These are phyloP conservation scores for Albugo laibachii DNA, from an alignment of 352 stramenopile species.

Conservation along the genomic window DNA sequence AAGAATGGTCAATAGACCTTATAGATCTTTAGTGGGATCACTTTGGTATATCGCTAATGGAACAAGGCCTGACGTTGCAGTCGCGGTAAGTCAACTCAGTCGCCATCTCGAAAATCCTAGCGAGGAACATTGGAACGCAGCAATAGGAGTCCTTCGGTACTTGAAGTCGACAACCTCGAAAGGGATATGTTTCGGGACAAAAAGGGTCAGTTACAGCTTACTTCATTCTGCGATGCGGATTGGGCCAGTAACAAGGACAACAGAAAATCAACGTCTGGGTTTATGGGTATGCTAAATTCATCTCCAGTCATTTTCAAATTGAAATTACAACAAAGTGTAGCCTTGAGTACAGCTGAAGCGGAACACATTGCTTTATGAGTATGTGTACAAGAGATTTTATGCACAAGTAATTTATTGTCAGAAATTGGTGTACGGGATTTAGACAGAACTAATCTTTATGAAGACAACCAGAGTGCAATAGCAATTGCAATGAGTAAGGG, in stretches of 20 bases:
- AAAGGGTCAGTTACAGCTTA: background rate
- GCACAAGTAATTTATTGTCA: background rate
- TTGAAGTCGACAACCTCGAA: background rate
- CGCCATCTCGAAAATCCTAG: background rate
- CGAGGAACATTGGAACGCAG: background rate
- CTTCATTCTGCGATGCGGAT: slow-evolving; percentile 4
- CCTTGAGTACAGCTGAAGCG: slow-evolving; percentile 6
- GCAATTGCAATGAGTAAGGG: background rate
- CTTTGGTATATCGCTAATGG: background rate
- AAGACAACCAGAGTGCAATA: background rate
- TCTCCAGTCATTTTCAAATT: slow-evolving; percentile 1
- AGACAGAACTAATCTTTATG: background rate
- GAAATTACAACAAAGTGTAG: slow-evolving; percentile 2
- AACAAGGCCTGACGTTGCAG: background rate
- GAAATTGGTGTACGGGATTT: background rate
- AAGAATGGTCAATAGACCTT: no score
- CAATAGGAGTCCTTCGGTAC: background rate
- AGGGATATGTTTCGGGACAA: background rate
- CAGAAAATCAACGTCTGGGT: slow-evolving; percentile 4
- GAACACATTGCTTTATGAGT: slow-evolving; percentile 3
- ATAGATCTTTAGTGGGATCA: background rate
- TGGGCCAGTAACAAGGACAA: slow-evolving; percentile 6
- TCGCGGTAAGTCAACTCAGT: background rate
- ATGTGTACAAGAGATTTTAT: background rate
- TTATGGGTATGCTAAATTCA: slow-evolving; percentile 1